Evolutionary conservation across 2,329 filamentous ascomycete species (phyloP), one percentile per base, ranked within the genome.

Genomic region (Cladosporium austrohemisphaericum): DNA sequence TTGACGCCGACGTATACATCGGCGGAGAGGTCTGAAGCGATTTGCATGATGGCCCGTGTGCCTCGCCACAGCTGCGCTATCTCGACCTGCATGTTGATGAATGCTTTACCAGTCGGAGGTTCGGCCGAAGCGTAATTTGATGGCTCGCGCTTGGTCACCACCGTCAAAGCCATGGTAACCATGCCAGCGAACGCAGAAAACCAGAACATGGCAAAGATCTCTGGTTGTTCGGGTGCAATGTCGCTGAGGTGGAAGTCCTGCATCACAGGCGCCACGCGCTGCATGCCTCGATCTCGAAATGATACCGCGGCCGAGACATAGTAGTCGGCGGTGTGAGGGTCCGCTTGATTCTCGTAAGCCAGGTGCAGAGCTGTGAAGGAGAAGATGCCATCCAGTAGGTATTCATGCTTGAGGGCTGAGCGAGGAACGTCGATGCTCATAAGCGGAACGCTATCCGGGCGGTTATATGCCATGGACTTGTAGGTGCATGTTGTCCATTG

Each of bases 311-410:
- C 25, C 5, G 44, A 19, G 25, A 38, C 25, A 25, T 47, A 47
- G 25, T 47, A 28, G 6, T 47, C 33, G 10, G 25, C 19, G 13
- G 44, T 47, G 18, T 36, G 25, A 3, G 44, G 44, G 31, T 57
- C 55, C 1, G 37, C 22, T 1, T 54, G 55, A 6, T 47, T 41
- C 16, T 51, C 19, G 22, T 51, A 52, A 4, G 57, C 57, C 22
- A 60, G 32, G 38, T 60, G 57, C 7, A 58, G 40, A 13, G 52
- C 57, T 3, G 56, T 57, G 38, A 58, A 50, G 9, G 56, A 52
- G 37, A 58, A 58, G 14, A 60, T 25, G n/a, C 49, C 53, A 32
- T 60, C 56, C 9, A 58, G 47, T 20, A 60, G 45, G 31, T 50
- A 58, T 1, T 50, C 50, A 26, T 60, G 47, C 35, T 48, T 41